phyloP scores from a whole-genome alignment of 1,284 basidiomycete species.

The Cerrena zonata region DNA sequence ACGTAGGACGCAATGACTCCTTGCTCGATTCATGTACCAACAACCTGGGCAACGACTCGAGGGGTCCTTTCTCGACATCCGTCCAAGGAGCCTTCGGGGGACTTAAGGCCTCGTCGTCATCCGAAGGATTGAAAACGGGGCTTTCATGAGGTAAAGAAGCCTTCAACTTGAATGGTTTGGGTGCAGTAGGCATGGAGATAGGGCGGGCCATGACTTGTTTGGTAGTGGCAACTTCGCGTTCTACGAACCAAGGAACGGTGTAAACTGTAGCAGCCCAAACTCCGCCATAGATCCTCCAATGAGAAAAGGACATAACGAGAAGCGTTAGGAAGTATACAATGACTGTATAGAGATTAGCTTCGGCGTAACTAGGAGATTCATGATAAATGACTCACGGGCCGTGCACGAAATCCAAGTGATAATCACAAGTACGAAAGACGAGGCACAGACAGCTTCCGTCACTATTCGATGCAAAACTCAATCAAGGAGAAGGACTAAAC shows the following conservation, averaged over 20 bases:
- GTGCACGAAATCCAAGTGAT: slow-evolving; percentile 50
- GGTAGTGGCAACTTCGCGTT: slow-evolving; percentile 2
- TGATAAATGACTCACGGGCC: slow-evolving; percentile 36
- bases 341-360: slow-evolving; percentile 31
- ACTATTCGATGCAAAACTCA: slow-evolving; percentile 14
- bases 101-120: background rate
- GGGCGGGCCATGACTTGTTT: slow-evolving; percentile 18
- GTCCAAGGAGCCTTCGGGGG: slow-evolving; percentile 3
- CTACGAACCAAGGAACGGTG: slow-evolving; percentile 51
- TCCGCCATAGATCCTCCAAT: slow-evolving; percentile 34
- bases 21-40: slow-evolving; percentile 8
- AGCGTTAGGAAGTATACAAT: slow-evolving; percentile 51
- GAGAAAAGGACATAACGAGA: slow-evolving; percentile 39
- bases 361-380: background rate
- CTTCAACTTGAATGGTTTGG: slow-evolving; percentile 4
- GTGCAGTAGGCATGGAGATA: slow-evolving; percentile 3
- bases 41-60: background rate
- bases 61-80: slow-evolving; percentile 1
- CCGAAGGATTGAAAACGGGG: background rate
- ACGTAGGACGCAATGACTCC: slow-evolving; percentile 34
- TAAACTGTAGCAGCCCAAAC: slow-evolving; percentile 51
- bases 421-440: slow-evolving; percentile 46
- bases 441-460: slow-evolving; percentile 45
- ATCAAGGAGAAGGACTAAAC: slow-evolving; percentile 4
- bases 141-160: background rate